Base-by-base conservation (phyloP, 2,329 filamentous ascomycete species). In the Clathrospora elynae region DNA sequence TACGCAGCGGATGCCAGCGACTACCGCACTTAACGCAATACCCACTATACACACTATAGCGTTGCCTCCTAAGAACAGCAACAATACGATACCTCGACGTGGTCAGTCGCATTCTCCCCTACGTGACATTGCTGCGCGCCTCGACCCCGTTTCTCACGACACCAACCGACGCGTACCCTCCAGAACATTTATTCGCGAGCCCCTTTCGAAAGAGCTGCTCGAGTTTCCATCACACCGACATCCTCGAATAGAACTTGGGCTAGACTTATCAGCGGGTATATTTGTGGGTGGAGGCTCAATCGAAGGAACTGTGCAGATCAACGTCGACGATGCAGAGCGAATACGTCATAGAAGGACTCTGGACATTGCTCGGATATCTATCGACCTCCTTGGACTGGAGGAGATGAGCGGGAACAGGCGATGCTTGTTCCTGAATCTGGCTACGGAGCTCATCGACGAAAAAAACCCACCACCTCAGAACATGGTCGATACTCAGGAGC, bases 221-320 rank as follows among this genome's bases (percentile, higher is more conserved):
- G 76, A 79, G 17, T 74, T 72, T 48, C 76, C 77, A 12, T 71
- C 66, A 9, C 70, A 74, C 52, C 71, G 71, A 31, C 76, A 81
- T 63, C 73, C 75, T 20, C 71, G 77, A 25, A 64, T 81, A 2
- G 68, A 72, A 24, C 64, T 78, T 6, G 76, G 75, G 11, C 55
- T 80, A n/a, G 75, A 76, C 35, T 64, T 78, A 16, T 73, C 73
- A 19, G 75, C 77, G 12, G 71, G 77, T 4, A 59, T 81, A 6
- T 80, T 78, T 45, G 76, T 81, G n/a, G 78, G 78, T 12, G 78
- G 78, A 18, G 76, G 78, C 6, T 78, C 73, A 8, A 70, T 80
- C 10, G 78, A 81, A 64, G 78, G 78, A 13, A 70, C 71, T 40
- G 67, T 78, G 9, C 72, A 73, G 36, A 64, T 80, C 34, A 71